Percentiles rank a stretch among this genome's conserved stretches.
These are phyloP conservation scores for Piper betle DNA, from an alignment of 164 flowering plant species.

Conservation along the genomic window DNA sequence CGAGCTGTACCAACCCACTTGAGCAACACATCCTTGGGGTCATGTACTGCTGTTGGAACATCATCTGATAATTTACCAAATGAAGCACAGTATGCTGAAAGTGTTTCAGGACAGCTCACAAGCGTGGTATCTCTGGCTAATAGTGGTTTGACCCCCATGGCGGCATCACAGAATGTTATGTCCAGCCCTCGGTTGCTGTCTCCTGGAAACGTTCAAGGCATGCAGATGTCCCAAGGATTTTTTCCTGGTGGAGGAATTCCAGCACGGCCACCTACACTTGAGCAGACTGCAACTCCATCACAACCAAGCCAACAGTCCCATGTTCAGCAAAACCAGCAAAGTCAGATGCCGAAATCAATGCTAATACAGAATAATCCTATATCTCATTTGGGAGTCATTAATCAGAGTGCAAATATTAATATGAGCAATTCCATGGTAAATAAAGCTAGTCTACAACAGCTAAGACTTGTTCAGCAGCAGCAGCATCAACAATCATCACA, in stretches of 20 bases:
- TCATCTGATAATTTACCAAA: conserved; percentile 21
- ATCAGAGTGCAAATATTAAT: conserved; percentile 45
- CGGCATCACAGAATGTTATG: conserved; percentile 26
- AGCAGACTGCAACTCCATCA: conserved; percentile 36
- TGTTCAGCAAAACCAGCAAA: conserved; percentile 15
- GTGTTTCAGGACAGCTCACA: conserved; percentile 32
- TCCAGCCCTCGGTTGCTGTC: conserved; percentile 44
- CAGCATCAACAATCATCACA: conserved; percentile 12
- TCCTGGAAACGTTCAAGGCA: conserved; percentile 51
- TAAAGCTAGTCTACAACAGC: conserved; percentile 45
- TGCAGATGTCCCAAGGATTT: conserved; percentile 65
- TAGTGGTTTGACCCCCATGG: conserved; percentile 25
- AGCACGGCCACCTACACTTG: conserved; percentile 43
- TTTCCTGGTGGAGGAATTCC: conserved; percentile 41
- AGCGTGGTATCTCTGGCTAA: conserved; percentile 28
- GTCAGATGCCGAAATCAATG: conserved; percentile 15
- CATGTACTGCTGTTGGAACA: conserved; percentile 24
- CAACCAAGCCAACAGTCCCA: conserved; percentile 33
- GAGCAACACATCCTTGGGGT: conserved; percentile 22
- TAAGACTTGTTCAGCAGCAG: conserved; percentile 38
- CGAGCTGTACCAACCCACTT: conserved; percentile 37
- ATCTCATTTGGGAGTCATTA: conserved; percentile 39
- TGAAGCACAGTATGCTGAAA: conserved; percentile 50
- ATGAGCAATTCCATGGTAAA: conserved; percentile 45
- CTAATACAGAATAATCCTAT: conserved; percentile 40